A percentile compares a stretch with the other conserved stretches of the same genome.
phyloP scores from a whole-genome alignment of 176 grass and related monocot species.

The sorghum (Sorghum bicolor) region DNA sequence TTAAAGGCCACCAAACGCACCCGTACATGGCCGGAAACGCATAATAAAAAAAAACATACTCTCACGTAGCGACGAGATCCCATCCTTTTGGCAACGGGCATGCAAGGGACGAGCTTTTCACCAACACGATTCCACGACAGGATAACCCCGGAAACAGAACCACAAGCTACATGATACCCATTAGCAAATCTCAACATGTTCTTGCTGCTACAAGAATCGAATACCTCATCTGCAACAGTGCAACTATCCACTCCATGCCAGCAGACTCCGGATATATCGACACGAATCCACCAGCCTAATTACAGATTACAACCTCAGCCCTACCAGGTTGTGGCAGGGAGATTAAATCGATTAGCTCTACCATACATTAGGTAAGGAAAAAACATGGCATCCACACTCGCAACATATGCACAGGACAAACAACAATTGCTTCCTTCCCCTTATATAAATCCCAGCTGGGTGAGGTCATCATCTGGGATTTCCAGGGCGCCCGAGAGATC shows the following conservation, averaged over 20 bases:
- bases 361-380: neutral
- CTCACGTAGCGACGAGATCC: no score
- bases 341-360: slow-evolving; percentile 39
- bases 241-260: neutral
- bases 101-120: no score
- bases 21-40: no score
- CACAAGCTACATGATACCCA: neutral
- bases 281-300: slow-evolving; percentile 29
- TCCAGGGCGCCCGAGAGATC: slow-evolving; percentile 59
- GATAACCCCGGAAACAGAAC: neutral
- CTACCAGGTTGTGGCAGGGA: slow-evolving; percentile 33
- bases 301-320: slow-evolving; percentile 38
- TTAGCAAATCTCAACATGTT: neutral
- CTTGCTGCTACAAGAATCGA: slow-evolving; percentile 32
- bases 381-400: slow-evolving; percentile 21
- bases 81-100: no score
- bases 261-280: neutral
- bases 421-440: neutral
- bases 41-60: no score
- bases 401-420: slow-evolving; percentile 39
- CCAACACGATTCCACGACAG: neutral
- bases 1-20: no score
- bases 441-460: slow-evolving; percentile 62
- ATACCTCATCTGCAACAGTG: slow-evolving; percentile 20
- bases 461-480: slow-evolving; percentile 65